phyloP scores from a whole-genome alignment of 2,329 filamentous ascomycete species.

The Pleomassaria siparia region DNA sequence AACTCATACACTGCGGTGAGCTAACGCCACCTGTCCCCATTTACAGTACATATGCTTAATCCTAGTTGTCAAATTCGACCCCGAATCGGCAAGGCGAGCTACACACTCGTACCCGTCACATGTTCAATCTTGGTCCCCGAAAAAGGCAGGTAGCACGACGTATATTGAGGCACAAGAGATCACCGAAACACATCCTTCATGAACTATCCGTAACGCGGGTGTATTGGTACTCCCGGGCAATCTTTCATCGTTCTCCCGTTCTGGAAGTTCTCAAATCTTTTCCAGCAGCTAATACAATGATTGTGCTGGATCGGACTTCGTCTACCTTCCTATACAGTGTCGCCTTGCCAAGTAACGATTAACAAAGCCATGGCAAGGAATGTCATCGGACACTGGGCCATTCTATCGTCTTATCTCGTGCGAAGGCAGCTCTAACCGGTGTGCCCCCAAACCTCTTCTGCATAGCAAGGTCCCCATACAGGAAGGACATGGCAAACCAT shows the following conservation, averaged over 20 bases:
- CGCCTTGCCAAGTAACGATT: too few relatives aligned
- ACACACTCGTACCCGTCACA: background rate
- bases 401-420: too few relatives aligned
- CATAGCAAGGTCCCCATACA: too few relatives aligned
- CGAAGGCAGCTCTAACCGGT: too few relatives aligned
- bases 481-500: too few relatives aligned
- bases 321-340: too few relatives aligned
- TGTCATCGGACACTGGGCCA: too few relatives aligned
- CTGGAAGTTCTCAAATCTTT: background rate
- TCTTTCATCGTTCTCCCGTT: background rate
- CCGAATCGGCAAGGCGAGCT: background rate
- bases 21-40: background rate
- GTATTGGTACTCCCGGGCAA: background rate
- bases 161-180: slow-evolving; percentile 12
- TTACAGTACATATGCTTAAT: background rate
- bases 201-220: background rate
- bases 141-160: slow-evolving; percentile 13
- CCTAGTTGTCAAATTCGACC: background rate
- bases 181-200: background rate
- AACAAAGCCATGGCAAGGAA: too few relatives aligned
- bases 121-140: slow-evolving; percentile 1
- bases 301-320: too few relatives aligned
- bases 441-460: too few relatives aligned
- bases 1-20: background rate
- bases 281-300: too few relatives aligned